Evolutionary conservation across 2,329 filamentous ascomycete species (phyloP), one percentile per base, ranked within the genome.

Genomic region (Thermoascus crustaceus): DNA sequence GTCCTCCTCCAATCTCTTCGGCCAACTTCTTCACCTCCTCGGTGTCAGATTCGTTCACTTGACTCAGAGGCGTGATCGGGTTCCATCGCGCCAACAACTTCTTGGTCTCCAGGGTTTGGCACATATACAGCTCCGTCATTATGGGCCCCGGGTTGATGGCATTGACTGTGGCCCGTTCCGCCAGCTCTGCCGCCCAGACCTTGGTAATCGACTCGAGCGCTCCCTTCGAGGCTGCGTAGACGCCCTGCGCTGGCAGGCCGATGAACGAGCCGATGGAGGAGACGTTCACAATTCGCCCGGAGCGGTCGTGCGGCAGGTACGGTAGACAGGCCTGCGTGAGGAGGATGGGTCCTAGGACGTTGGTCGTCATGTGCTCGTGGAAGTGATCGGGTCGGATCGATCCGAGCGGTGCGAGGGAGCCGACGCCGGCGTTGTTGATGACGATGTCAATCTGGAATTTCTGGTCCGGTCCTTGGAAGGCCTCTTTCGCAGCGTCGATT

Each of bases 361-460:
- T 94, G 62, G 89, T 73, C 38, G 75, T 73, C 66, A 85, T 93
- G 37, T 82, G 77, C 47, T 72, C 66, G 29, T 78, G 71, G 63
- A 88, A 93, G 50, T 87, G 74, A 7, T 70, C 69, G 4, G 69
- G 54, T 3, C 72, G 73, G 43, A 85, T 74, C 20, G 60, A 48
- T 17, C 82, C 73, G 33, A 47, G 79, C 74, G 62, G 91, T 89
- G 26, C 74, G 65, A 20, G 75, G 50, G 20, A 58, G 54, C 44
- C 68, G 1, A 78, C 67, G 16, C 85, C 87, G 20, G 87, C 86
- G 58, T 93, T 94, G 72, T 94, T 93, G 67, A 94, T 68, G 34
- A 94, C 67, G 42, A 94, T 85, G 62, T 93, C 85, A 52, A 94
- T 72, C 50, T 80, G 76, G 55, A 86, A 75, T 37, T 67, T 66